Evolutionary conservation across 345 rosid species (phyloP).

Genomic region (Raphanus raphanistrum): DNA sequence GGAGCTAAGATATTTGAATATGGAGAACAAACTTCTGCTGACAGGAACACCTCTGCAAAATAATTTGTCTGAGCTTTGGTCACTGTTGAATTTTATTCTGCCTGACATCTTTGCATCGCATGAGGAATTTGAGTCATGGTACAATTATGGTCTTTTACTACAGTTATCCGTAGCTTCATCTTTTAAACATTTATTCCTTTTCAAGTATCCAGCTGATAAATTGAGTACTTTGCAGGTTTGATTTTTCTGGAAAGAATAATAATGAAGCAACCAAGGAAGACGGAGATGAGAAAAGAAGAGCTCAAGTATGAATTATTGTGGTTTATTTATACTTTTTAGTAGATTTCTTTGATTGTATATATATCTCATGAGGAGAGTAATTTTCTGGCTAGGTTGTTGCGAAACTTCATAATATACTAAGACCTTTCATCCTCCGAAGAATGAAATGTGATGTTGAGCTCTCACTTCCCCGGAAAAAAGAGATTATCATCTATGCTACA

Average conservation of each 20-base stretch:
- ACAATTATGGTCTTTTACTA: slow-evolving; percentile 1
- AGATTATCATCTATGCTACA: slow-evolving; percentile 86
- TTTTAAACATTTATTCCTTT: background rate
- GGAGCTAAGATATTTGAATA: slow-evolving; percentile 54
- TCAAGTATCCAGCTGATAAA: slow-evolving; percentile 11
- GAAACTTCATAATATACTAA: slow-evolving; percentile 89
- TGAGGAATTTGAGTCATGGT: slow-evolving; percentile 98
- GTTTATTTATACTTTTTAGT: background rate
- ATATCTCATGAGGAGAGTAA: slow-evolving; percentile 8
- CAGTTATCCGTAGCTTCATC: background rate
- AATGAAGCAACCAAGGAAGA: slow-evolving; percentile 58
- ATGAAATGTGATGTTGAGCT: slow-evolving; percentile 93
- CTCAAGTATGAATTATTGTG: slow-evolving; percentile 52
- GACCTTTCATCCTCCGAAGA: slow-evolving; percentile 94
- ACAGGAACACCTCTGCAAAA: slow-evolving; percentile 98
- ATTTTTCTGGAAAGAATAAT: slow-evolving; percentile 65
- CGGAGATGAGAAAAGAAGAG: slow-evolving; percentile 75
- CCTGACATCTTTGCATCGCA: slow-evolving; percentile 93
- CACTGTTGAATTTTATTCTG: slow-evolving; percentile 87
- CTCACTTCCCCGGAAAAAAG: slow-evolving; percentile 87
- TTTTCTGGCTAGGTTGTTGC: slow-evolving; percentile 66
- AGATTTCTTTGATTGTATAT: slow-evolving; percentile 2
- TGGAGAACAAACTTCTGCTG: slow-evolving; percentile 81
- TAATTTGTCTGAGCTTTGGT: slow-evolving; percentile 95
- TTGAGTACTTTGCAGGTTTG: slow-evolving; percentile 60